Evolutionary conservation across 805 yeast genomes (phyloP).

Genomic region (Pichia ethanolica): DNA sequence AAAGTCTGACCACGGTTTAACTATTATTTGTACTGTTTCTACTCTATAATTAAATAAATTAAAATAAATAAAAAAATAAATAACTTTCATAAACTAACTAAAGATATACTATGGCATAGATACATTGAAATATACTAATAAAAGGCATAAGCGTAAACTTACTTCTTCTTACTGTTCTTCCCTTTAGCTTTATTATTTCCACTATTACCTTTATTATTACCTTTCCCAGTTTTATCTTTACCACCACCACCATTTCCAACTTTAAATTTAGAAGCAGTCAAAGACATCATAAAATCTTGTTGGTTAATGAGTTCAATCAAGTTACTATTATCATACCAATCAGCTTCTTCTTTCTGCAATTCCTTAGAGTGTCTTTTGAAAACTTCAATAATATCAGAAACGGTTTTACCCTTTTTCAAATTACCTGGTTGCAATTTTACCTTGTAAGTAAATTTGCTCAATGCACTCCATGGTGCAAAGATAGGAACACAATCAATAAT

Average conservation of each 20-base stretch:
- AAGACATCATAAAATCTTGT: conserved; percentile 55
- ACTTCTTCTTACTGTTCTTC: conserved; percentile 13
- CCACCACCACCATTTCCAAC: conserved; percentile 31
- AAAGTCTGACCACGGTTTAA: no score
- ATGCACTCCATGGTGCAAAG: conserved; percentile 88
- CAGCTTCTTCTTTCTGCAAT: conserved; percentile 30
- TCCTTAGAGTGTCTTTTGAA: conserved; percentile 35
- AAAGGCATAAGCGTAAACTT: not conserved
- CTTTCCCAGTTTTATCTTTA: conserved; percentile 12
- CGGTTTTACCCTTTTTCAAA: conserved; percentile 82
- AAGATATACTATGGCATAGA: no score
- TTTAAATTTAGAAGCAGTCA: conserved; percentile 69
- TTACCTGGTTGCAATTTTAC: conserved; percentile 75
- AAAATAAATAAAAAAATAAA: no score
- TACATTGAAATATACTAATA: not conserved
- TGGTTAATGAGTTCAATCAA: conserved; percentile 49
- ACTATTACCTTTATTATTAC: conserved; percentile 5
- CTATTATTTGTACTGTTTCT: no score
- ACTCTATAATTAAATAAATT: no score
- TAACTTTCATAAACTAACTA: no score
- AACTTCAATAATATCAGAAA: conserved; percentile 57
- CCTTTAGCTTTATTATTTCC: conserved; percentile 14
- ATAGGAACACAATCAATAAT: conserved; percentile 67
- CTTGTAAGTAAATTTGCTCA: conserved; percentile 69
- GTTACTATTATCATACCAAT: conserved; percentile 67